These are phyloP conservation scores for Chalciporus piperatus DNA, from an alignment of 768 basidiomycete genomes.

Conservation along the genomic window DNA sequence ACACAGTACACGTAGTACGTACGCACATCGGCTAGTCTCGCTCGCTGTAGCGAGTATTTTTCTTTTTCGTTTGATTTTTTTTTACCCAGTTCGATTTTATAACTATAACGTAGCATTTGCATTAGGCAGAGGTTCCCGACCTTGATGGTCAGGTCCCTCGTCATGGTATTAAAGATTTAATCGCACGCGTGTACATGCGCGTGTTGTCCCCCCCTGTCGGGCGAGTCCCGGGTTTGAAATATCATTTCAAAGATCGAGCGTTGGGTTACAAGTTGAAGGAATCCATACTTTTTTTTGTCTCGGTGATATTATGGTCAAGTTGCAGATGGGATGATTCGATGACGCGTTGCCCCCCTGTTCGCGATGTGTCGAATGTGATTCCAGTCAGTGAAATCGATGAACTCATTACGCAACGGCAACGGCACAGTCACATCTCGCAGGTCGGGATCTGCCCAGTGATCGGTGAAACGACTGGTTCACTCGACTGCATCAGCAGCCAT, in stretches of 20 bases:
- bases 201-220: background rate
- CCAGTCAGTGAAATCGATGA: background rate
- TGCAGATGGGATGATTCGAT: background rate
- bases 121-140: conserved; percentile 3
- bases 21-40: conserved; percentile 26
- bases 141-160: conserved; percentile 17
- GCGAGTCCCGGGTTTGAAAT: no score
- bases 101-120: conserved; percentile 8
- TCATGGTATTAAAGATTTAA: conserved; percentile 4
- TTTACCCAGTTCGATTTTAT: conserved; percentile 12
- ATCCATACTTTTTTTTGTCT: no score
- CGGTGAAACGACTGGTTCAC: background rate
- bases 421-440: background rate
- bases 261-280: no score
- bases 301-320: no score
- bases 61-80: background rate
- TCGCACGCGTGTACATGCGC: background rate
- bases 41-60: conserved; percentile 21
- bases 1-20: conserved; percentile 16
- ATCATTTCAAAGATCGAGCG: background rate
- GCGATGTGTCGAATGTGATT: background rate
- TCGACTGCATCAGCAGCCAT: background rate
- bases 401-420: background rate
- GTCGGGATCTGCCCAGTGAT: background rate
- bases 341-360: background rate